Percentiles rank a stretch among this genome's conserved stretches.
These are phyloP conservation scores for Paecilomyces sp. DNA, from an alignment of 2,329 filamentous ascomycete genomes.

Conservation along the genomic window DNA sequence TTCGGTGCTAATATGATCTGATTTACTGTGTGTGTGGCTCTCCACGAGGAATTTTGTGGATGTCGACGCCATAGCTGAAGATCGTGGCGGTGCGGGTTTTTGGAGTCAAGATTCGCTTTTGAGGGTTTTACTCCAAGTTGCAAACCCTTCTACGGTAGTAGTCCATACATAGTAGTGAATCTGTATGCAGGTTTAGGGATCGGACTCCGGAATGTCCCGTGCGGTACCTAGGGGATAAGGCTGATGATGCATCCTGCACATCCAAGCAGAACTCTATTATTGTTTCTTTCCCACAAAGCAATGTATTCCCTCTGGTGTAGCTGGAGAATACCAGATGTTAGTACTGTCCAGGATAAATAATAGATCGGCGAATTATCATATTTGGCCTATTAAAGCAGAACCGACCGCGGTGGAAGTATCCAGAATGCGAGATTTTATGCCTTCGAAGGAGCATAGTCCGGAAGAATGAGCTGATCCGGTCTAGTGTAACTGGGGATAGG, in stretches of 20 bases:
- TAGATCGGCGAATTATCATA: background rate
- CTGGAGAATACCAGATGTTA: background rate
- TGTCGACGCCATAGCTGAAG: background rate
- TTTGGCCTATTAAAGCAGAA: background rate
- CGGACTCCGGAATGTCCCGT: background rate
- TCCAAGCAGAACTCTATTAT: too few relatives aligned
- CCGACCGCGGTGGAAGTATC: background rate
- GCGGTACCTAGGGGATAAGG: background rate
- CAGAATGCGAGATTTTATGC: background rate
- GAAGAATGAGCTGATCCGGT: background rate
- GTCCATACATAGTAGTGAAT: background rate
- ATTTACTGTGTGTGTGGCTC: background rate
- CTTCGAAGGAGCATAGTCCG: background rate
- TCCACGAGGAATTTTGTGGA: background rate
- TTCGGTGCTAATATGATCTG: background rate
- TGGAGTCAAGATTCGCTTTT: background rate
- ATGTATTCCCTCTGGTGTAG: background rate
- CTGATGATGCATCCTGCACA: background rate
- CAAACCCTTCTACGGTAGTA: background rate
- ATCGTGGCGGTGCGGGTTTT: background rate
- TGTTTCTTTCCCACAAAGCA: background rate
- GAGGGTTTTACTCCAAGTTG: background rate
- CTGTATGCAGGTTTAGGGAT: background rate
- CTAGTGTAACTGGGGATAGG: background rate
- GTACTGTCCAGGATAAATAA: background rate